A percentile compares a stretch with the other conserved stretches of the same genome.
phyloP scores from a whole-genome alignment of 192 early-diverging fungal species.

The Mortierella alpina region DNA sequence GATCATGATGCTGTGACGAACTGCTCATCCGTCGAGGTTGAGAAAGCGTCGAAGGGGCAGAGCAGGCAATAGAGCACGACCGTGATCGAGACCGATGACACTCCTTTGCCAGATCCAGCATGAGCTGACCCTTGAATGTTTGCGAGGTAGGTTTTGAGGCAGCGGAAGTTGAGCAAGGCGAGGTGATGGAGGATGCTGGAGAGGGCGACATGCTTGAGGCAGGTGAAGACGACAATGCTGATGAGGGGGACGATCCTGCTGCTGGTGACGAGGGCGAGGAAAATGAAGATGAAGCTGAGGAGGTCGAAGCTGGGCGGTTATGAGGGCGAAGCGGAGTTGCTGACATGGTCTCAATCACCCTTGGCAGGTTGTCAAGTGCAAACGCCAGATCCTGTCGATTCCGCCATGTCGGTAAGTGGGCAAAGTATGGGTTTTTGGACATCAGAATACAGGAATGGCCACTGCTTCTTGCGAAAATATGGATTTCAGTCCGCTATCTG shows the following conservation, averaged over 20 bases:
- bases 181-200: background rate
- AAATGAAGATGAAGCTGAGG: constrained; percentile 10
- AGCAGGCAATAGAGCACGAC: background rate
- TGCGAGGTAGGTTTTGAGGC: background rate
- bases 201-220: background rate
- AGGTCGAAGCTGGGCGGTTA: constrained; percentile 23
- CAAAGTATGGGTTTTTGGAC: constrained; percentile 51
- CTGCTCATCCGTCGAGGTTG: background rate
- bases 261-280: background rate
- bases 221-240: constrained; percentile 2
- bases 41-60: constrained; percentile 3
- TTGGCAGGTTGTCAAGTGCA: constrained; percentile 40
- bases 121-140: constrained; percentile 31
- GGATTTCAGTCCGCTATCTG: too few relatives aligned
- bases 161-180: background rate
- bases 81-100: constrained; percentile 2
- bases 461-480: too few relatives aligned
- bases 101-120: constrained; percentile 38
- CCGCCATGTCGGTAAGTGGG: constrained; percentile 48
- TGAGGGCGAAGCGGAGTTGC: constrained; percentile 9
- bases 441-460: background rate
- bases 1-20: background rate
- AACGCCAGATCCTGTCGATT: constrained; percentile 51
- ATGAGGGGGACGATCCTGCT: background rate
- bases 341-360: constrained; percentile 30